Evolutionary conservation across 2,329 filamentous ascomycete species (phyloP), one percentile per base, ranked within the genome.

Genomic region (Coniella lustricola): DNA sequence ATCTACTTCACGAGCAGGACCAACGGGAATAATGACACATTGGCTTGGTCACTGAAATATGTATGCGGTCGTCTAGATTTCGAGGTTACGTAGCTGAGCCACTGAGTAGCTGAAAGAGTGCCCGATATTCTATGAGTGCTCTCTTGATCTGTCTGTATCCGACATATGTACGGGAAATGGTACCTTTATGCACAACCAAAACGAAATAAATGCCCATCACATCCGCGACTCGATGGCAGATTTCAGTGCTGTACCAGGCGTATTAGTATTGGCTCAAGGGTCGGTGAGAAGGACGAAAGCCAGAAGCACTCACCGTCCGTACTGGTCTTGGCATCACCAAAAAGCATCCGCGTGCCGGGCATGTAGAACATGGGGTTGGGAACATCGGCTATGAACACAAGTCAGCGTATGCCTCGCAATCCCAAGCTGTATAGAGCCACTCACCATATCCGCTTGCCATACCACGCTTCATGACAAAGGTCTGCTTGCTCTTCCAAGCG

Each of bases 301-400:
- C 2, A 14, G 35, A 25, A 5, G 17, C 16, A 65, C 79, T 64
- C 60, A 85, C 82, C 86, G 71, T 93, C 87, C 61, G 87, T 91
- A 51, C 84, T 86, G 51, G 80, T 77, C 70, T 88, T 91, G 17
- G 90, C 90, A 69, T 95, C 90, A 21, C 90, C 89, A 67, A 95
- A 95, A 50, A 95, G 65, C 90, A 95, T 95, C 69, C 85, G 87
- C 2, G 89, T 90, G 44, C 85, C 85, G 3, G 86, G 84, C 85
- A 90, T 91, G 67, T 84, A 93, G 67, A 94, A 93, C 87, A 95
- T 90, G 1, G 90, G 89, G 62, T 95, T 95, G 10, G 85, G 86
- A 9, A 95, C 87, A 67, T 95, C 89, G 17, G 90, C 85, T 86
- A 22, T 21, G 44, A 39, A 25, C 3, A 20, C 12, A 42, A 35